Percentiles rank a stretch among this genome's conserved stretches.
Conservation (phyloP, 177 flowering plant species). For the Telopea speciosissima region DNA sequence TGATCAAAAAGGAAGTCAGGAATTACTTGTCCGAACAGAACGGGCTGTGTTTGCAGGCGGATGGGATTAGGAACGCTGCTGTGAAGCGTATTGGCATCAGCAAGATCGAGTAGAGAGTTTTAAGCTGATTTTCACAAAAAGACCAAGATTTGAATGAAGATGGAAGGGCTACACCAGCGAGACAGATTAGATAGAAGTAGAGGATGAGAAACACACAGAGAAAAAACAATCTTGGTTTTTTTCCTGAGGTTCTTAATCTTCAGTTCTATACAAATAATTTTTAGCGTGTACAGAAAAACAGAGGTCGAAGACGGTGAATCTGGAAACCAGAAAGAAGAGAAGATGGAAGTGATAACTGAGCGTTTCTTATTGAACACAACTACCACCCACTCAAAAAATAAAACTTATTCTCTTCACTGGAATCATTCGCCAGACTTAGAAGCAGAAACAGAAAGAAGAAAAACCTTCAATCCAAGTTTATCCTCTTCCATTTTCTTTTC, state of each 20-base stretch:
- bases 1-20: constrained; percentile 81
- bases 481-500: background rate
- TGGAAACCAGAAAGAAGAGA: background rate
- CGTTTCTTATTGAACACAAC: background rate
- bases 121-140: too few relatives aligned
- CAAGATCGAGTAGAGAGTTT: constrained; percentile 41
- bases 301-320: background rate
- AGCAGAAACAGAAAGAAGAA: background rate
- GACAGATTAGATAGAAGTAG: too few relatives aligned
- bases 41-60: constrained; percentile 25
- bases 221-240: background rate
- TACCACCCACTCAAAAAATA: background rate
- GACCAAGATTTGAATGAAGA: background rate
- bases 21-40: constrained; percentile 54
- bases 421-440: background rate
- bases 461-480: background rate
- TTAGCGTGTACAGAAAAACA: constrained; percentile 9
- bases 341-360: background rate
- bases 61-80: constrained; percentile 36
- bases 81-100: constrained; percentile 43
- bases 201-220: background rate
- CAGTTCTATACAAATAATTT: constrained; percentile 1
- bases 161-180: too few relatives aligned
- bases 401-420: background rate
- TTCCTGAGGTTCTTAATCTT: background rate